Conservation (phyloP, 2,329 filamentous ascomycete genomes). For the Aspergillus chevalieri region DNA sequence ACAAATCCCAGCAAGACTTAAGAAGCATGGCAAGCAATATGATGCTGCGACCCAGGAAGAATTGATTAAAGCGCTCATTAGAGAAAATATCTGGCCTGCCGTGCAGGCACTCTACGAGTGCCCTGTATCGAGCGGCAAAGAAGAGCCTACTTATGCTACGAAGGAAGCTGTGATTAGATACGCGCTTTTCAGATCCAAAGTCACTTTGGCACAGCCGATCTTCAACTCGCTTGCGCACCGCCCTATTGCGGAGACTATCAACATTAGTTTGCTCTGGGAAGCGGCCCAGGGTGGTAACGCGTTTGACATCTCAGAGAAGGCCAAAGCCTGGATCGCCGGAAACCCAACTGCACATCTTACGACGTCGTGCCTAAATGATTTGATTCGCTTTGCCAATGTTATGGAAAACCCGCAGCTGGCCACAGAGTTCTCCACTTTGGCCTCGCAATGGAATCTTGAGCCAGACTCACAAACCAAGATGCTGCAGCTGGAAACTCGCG, state of each 20-base stretch:
- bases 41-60: constrained; percentile 38
- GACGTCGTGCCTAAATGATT: constrained; percentile 66
- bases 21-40: constrained; percentile 47
- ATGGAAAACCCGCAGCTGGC: constrained; percentile 64
- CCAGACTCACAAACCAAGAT: constrained; percentile 66
- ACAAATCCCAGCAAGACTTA: constrained; percentile 50
- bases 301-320: constrained; percentile 67
- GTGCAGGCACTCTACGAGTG: constrained; percentile 64
- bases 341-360: constrained; percentile 51
- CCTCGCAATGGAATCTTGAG: constrained; percentile 57
- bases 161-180: constrained; percentile 55
- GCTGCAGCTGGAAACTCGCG: constrained; percentile 67
- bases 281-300: constrained; percentile 65
- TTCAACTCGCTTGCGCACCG: constrained; percentile 46
- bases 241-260: constrained; percentile 57
- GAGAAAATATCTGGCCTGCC: constrained; percentile 51
- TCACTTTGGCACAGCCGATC: constrained; percentile 57
- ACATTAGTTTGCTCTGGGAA: constrained; percentile 69
- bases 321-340: constrained; percentile 56
- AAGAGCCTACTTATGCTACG: constrained; percentile 39
- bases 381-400: constrained; percentile 68
- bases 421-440: constrained; percentile 65
- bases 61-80: constrained; percentile 59
- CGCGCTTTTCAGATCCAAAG: constrained; percentile 53
- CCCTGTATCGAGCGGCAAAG: constrained; percentile 38